Percentiles rank a stretch among this genome's conserved stretches.
Evolutionary conservation across 1,284 basidiomycete species (phyloP).

Genomic region (Coniferiporia sulphurascens): DNA sequence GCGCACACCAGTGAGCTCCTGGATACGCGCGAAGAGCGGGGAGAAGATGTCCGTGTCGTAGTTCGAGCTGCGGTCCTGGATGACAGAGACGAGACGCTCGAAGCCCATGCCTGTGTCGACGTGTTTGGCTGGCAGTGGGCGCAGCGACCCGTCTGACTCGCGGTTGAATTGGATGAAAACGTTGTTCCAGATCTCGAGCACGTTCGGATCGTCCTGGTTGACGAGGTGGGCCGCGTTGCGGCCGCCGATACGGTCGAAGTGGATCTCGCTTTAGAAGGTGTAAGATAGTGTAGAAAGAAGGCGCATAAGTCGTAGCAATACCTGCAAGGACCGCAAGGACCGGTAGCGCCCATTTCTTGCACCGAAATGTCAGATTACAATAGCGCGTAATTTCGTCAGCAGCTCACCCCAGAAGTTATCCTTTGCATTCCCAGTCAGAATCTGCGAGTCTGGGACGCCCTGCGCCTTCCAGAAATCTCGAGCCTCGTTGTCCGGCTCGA

Average conservation of each 20-base stretch:
- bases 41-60: slow-evolving; percentile 97
- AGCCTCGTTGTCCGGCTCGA: slow-evolving; percentile 87
- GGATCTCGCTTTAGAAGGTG: slow-evolving; percentile 70
- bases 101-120: slow-evolving; percentile 99
- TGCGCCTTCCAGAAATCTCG: slow-evolving; percentile 83
- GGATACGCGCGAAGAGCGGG: slow-evolving; percentile 86
- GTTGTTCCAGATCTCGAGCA: slow-evolving; percentile 99
- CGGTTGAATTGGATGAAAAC: slow-evolving; percentile 99
- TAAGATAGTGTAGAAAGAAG: slow-evolving; percentile 4
- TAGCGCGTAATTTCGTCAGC: slow-evolving; percentile 1
- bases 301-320: slow-evolving; percentile 27
- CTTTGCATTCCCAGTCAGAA: slow-evolving; percentile 91
- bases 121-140: slow-evolving; percentile 85
- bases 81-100: slow-evolving; percentile 91
- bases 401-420: slow-evolving; percentile 97
- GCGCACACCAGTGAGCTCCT: slow-evolving; percentile 85
- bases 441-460: slow-evolving; percentile 86
- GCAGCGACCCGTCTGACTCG: slow-evolving; percentile 82
- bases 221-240: slow-evolving; percentile 90
- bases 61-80: slow-evolving; percentile 91
- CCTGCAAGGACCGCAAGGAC: slow-evolving; percentile 97
- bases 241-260: slow-evolving; percentile 93
- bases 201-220: slow-evolving; percentile 93
- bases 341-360: slow-evolving; percentile 95
- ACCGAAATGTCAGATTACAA: slow-evolving; percentile 12